A percentile compares a stretch with the other conserved stretches of the same genome.
phyloP scores from a whole-genome alignment of 2,329 filamentous ascomycete species.

The Cladosporium sp. region DNA sequence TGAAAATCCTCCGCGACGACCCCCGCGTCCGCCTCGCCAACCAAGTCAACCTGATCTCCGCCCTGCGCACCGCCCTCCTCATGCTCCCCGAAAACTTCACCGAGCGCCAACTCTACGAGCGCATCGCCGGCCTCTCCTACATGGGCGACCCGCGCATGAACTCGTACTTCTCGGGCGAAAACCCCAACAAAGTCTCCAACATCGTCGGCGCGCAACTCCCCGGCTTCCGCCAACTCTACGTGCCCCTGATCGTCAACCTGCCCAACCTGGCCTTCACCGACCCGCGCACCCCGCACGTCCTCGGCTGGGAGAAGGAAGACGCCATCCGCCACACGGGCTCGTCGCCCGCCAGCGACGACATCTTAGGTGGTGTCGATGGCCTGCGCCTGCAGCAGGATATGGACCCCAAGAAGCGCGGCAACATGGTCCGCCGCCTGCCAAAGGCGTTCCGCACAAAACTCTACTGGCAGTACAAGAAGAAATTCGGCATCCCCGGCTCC shows the following conservation, averaged over 20 bases:
- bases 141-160: constrained; percentile 95
- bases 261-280: constrained; percentile 81
- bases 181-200: constrained; percentile 86
- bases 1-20: constrained; percentile 94
- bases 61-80: constrained; percentile 81
- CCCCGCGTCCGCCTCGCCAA: constrained; percentile 88
- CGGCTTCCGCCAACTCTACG: constrained; percentile 88
- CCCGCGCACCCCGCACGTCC: constrained; percentile 48
- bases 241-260: constrained; percentile 80
- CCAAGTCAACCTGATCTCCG: constrained; percentile 90
- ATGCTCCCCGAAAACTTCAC: constrained; percentile 80
- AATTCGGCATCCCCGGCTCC: constrained; percentile 75
- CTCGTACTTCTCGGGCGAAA: constrained; percentile 67
- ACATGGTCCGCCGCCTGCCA: constrained; percentile 92
- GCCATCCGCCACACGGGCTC: constrained; percentile 32
- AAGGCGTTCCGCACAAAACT: constrained; percentile 80
- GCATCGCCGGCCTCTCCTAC: constrained; percentile 89
- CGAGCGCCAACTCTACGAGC: constrained; percentile 81
- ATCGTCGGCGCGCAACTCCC: constrained; percentile 88
- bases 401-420: constrained; percentile 82
- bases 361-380: constrained; percentile 52
- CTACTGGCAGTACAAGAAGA: constrained; percentile 92
- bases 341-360: constrained; percentile 52
- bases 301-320: constrained; percentile 35
- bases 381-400: constrained; percentile 78